Evolutionary conservation across 2,329 filamentous ascomycete species (phyloP), one percentile per base, ranked within the genome.

Genomic region (Calonectria naviculata): DNA sequence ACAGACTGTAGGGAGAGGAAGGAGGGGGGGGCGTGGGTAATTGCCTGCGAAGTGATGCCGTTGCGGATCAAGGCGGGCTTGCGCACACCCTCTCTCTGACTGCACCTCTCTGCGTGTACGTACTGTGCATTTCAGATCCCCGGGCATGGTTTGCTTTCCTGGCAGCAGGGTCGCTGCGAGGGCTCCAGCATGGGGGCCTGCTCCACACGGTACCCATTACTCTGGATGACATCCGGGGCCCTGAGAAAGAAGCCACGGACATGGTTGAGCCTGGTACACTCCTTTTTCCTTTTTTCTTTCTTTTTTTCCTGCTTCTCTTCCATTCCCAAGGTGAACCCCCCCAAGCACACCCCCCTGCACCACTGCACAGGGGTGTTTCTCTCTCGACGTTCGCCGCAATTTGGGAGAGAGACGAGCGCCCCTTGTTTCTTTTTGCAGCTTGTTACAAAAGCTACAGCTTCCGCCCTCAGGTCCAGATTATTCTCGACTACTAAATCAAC

Each of bases 391-490:
- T 62, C 60, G 60, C 52, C 41, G 61, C 19, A 70, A 54, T 63
- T 67, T 70, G 38, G 38, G 52, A 26, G 52, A 54, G 29, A 38
- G 52, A 58, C 52, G 31, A 38, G 52, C 52, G 34, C 29, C 68
- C 69, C 68, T 73, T 65, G 71, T 65, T 64, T 47, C 65, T 67
- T 56, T 71, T 71, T 70, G 70, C 65, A 60, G 34, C 4, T 67
- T 65, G 71, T 66, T 77, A 77, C 75, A 77, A 77, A 77, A 77
- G 74, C 73, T 71, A 73, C 73, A 73, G 64, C 69, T 77, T 74
- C 74, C 74, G 65, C 74, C 61, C 63, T 70, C 49, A 67, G 47
- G 67, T 60, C 52, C 68, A 73, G 63, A 74, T 67, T 67, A 17
- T 24, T 56, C 44, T 63, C 28, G 12, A 63, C 54, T 49, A 36